phyloP scores from a whole-genome alignment of 2,329 filamentous ascomycete species.

The Escovopsis sp. region DNA sequence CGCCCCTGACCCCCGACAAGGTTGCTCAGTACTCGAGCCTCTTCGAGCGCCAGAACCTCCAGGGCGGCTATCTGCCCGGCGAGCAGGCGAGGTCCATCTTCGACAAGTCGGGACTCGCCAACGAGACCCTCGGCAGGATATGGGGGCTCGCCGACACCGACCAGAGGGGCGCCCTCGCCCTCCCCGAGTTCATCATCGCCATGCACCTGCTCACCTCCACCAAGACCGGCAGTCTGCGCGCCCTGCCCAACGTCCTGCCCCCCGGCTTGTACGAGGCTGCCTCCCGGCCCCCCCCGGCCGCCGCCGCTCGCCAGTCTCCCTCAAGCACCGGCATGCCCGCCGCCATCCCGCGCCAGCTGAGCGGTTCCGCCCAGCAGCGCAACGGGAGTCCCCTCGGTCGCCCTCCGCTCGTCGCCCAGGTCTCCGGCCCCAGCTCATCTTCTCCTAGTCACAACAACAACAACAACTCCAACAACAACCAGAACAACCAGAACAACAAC shows the following conservation, averaged over 20 bases:
- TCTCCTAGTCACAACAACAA: no score
- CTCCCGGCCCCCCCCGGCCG: slow-evolving; percentile 47
- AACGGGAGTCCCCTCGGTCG: slow-evolving; percentile 43
- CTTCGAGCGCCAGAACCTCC: slow-evolving; percentile 76
- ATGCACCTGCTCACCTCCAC: slow-evolving; percentile 94
- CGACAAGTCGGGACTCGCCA: slow-evolving; percentile 78
- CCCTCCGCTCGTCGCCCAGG: slow-evolving; percentile 30
- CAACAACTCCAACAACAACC: no score
- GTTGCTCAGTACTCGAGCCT: slow-evolving; percentile 76
- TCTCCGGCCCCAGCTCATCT: not conserved
- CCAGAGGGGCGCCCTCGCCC: slow-evolving; percentile 71
- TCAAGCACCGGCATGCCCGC: slow-evolving; percentile 36
- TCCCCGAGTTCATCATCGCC: slow-evolving; percentile 90
- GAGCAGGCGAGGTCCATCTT: slow-evolving; percentile 90
- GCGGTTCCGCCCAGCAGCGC: slow-evolving; percentile 51
- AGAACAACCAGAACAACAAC: no score
- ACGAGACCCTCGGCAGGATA: slow-evolving; percentile 83
- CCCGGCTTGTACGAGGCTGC: slow-evolving; percentile 78
- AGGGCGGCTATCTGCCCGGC: slow-evolving; percentile 59
- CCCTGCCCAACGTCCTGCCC: slow-evolving; percentile 66
- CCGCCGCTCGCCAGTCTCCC: slow-evolving; percentile 33
- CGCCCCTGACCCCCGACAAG: slow-evolving; percentile 76
- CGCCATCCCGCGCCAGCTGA: slow-evolving; percentile 72
- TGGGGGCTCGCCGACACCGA: slow-evolving; percentile 93
- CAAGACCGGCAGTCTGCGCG: slow-evolving; percentile 69